A percentile compares a stretch with the other conserved stretches of the same genome.
phyloP scores from a whole-genome alignment of 2,329 filamentous ascomycete species.

The Colletotrichum truncatum region DNA sequence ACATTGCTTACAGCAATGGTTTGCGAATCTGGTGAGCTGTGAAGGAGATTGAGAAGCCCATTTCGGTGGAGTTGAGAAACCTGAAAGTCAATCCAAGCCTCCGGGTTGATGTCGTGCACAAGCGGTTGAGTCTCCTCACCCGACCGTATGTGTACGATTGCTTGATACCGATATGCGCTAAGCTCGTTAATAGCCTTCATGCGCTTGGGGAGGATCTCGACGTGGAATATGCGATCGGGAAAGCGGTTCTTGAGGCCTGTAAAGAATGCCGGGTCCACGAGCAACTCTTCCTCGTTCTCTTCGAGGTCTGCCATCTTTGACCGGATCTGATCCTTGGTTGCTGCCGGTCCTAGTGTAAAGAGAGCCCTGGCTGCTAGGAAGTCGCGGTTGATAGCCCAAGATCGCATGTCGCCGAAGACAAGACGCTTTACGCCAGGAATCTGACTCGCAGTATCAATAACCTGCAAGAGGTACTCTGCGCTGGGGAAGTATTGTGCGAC shows the following conservation, averaged over 20 bases:
- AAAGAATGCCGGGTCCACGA: slow-evolving; percentile 38
- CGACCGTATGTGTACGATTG: slow-evolving; percentile 33
- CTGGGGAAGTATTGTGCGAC: slow-evolving; percentile 40
- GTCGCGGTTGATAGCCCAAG: slow-evolving; percentile 26
- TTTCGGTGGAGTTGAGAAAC: not conserved
- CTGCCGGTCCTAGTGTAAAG: not conserved
- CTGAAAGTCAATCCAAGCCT: not conserved
- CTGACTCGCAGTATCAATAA: slow-evolving; percentile 25
- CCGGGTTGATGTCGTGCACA: slow-evolving; percentile 26
- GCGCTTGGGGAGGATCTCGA: slow-evolving; percentile 40
- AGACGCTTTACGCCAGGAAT: slow-evolving; percentile 6
- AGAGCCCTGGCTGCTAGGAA: slow-evolving; percentile 27
- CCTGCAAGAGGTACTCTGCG: slow-evolving; percentile 32
- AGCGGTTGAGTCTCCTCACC: not conserved
- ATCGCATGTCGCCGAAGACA: slow-evolving; percentile 36
- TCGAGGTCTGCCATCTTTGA: slow-evolving; percentile 28
- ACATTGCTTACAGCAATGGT: slow-evolving; percentile 38
- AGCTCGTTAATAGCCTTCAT: slow-evolving; percentile 41
- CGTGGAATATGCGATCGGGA: slow-evolving; percentile 34
- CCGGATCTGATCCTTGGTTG: slow-evolving; percentile 12
- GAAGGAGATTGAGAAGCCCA: slow-evolving; percentile 10
- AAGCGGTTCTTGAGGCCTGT: slow-evolving; percentile 27
- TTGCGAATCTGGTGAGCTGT: not conserved
- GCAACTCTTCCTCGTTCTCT: slow-evolving; percentile 33
- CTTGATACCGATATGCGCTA: slow-evolving; percentile 39